These are phyloP conservation scores for Lycium ferocissimum DNA, from an alignment of 257 asterid genomes.

Conservation along the genomic window DNA sequence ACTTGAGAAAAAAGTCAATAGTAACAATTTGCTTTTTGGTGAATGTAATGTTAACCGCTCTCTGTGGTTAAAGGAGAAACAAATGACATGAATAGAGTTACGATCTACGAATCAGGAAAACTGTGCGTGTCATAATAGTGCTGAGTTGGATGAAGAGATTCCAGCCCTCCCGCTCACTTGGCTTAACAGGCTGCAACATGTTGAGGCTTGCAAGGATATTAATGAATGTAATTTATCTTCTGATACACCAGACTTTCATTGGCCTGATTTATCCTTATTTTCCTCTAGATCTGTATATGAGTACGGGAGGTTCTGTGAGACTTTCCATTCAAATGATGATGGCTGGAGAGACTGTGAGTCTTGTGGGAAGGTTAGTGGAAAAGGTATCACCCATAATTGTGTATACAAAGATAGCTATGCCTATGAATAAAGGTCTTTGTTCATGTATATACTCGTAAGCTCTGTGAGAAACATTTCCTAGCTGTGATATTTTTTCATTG, in stretches of 20 bases:
- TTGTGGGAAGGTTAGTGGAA: constrained; percentile 69
- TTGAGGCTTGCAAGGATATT: background rate
- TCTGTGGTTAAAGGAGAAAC: background rate
- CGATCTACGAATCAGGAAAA: background rate
- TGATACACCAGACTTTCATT: background rate
- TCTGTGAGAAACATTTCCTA: background rate
- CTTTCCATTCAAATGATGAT: constrained; percentile 68
- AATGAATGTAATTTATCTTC: background rate
- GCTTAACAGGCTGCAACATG: constrained; percentile 8
- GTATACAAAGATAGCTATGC: background rate
- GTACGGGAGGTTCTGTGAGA: constrained; percentile 77
- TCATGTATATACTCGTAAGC: background rate
- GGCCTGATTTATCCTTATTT: constrained; percentile 27
- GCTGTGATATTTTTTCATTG: constrained; percentile 17
- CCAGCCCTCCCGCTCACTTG: background rate
- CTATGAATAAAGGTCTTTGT: background rate
- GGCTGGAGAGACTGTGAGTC: constrained; percentile 93
- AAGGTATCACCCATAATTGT: constrained; percentile 24
- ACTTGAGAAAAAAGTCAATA: background rate
- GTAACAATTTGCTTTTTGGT: background rate
- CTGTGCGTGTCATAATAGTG: background rate
- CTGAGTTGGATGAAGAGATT: background rate
- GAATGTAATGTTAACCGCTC: background rate
- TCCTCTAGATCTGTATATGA: constrained; percentile 60
- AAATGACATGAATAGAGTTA: background rate